Evolutionary conservation across 805 yeast genomes (phyloP).

Genomic region (Zygosaccharomyces bailii): DNA sequence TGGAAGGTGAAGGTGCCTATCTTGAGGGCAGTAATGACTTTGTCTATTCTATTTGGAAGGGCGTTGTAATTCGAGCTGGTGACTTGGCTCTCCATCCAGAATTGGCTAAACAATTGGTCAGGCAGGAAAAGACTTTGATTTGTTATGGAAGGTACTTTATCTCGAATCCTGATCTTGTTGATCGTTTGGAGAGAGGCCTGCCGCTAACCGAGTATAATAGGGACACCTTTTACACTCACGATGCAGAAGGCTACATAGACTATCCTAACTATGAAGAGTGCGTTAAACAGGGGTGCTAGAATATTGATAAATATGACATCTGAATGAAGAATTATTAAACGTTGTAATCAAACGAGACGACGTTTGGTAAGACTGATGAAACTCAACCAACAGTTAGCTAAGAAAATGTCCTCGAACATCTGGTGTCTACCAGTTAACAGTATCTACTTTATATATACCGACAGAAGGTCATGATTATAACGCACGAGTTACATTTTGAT

Average conservation of each 20-base stretch:
- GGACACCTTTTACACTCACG: conserved; percentile 43
- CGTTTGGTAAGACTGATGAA: no score
- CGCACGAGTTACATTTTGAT: no score
- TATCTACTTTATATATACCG: no score
- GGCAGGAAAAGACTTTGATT: conserved; percentile 43
- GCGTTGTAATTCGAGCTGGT: conserved; percentile 43
- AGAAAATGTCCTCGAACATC: no score
- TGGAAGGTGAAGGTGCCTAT: conserved; percentile 31
- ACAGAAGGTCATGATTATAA: no score
- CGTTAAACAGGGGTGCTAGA: conserved; percentile 18
- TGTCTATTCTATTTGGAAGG: conserved; percentile 43
- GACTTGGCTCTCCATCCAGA: conserved; percentile 31
- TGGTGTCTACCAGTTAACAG: no score
- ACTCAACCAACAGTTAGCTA: no score
- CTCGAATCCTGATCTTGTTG: conserved; percentile 54
- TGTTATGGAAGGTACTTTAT: conserved; percentile 48
- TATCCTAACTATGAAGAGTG: conserved; percentile 39
- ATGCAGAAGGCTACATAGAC: conserved; percentile 42
- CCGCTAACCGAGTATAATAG: conserved; percentile 47
- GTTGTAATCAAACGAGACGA: no score
- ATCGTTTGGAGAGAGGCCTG: conserved; percentile 41
- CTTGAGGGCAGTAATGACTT: conserved; percentile 38
- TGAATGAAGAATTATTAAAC: no score
- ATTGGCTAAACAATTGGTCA: conserved; percentile 30
- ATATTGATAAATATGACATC: no score